A percentile compares a stretch with the other conserved stretches of the same genome.
Evolutionary conservation across 305 asterid species (phyloP).

Genomic region (Solanum hybrid): DNA sequence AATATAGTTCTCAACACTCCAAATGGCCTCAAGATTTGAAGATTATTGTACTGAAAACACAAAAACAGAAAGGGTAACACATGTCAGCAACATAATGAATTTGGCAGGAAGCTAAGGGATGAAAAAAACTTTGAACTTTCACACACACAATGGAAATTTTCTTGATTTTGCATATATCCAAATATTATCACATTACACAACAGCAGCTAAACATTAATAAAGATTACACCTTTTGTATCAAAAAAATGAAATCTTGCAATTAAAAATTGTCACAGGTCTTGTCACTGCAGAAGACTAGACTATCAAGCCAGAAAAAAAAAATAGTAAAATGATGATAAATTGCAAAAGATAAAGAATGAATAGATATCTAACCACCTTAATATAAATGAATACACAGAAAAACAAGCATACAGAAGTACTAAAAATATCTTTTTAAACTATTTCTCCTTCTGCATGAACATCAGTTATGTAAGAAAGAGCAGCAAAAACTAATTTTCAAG

Average conservation of each 20-base stretch:
- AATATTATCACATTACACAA: conserved; percentile 7
- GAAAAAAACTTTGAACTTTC: conserved; percentile 26
- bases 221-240: conserved; percentile 9
- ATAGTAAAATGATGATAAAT: conserved; percentile 8
- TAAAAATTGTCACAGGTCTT: conserved; percentile 24
- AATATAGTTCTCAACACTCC: conserved; percentile 20
- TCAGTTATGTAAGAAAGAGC: neutral
- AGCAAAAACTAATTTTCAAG: neutral
- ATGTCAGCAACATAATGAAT: conserved; percentile 44
- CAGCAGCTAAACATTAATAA: conserved; percentile 7
- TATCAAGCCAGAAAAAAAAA: neutral
- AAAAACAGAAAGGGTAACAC: conserved; percentile 28
- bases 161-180: conserved; percentile 11
- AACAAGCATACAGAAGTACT: neutral
- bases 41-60: conserved; percentile 46
- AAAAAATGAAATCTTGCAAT: conserved; percentile 8
- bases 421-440: neutral
- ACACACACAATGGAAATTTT: conserved; percentile 40
- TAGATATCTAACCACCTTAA: conserved; percentile 2
- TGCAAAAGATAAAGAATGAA: neutral
- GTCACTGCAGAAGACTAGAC: conserved; percentile 21
- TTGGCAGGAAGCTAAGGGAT: conserved; percentile 14
- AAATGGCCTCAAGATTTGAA: conserved; percentile 31
- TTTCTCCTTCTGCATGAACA: conserved; percentile 7
- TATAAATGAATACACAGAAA: conserved; percentile 9